Base-by-base conservation (phyloP, 75 land plant genomes). In the Cryptomeria japonica region DNA sequence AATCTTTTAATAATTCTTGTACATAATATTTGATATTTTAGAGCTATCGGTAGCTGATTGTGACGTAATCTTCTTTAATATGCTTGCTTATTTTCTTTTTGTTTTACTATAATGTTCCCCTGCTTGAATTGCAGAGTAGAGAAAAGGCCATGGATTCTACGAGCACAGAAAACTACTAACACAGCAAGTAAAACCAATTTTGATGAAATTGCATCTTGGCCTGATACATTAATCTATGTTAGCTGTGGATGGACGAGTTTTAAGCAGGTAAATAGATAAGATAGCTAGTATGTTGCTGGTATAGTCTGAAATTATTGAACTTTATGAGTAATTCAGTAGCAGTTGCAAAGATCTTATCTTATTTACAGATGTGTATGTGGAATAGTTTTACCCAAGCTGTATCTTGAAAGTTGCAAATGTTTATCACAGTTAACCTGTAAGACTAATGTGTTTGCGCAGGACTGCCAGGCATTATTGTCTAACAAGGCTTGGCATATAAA, bases 211-310 rank as follows among this genome's bases (percentile, higher is more conserved):
- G 80, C 86, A 53, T 86, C 92, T 44, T 92, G 97, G 93, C 99
- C 99, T 22, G 85, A 93, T n/a, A 95, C 96, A 37, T 91, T 97
- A 53, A 92, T 98, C 49, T 98, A 98, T 85, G 94, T 98, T 78
- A 98, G 99, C 84, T 98, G 99, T 91, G 99, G 99, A 53, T 98
- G 99, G 99, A 91, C 95, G 70, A 95, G 98, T 83, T 98, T 98
- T 89, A 98, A 97, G 91, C 93, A 94, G 99, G 99, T 98, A 92
- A 38, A n/a, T 84, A 85, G 53, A 13, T 82, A 82, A 25, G 11
- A 46, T 79, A 79, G 10, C 9, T 25, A 41, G 12, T 41, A 79
- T 79, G 82, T 41, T 41, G 4, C 28, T 36, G 80, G 80, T 36
- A 79, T 22, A 41, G n/a, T 39, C 44, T 15, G 28, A 82, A 11